These are phyloP conservation scores for Exophiala viscosa DNA, from an alignment of 2,329 filamentous ascomycete species.

Conservation along the genomic window DNA sequence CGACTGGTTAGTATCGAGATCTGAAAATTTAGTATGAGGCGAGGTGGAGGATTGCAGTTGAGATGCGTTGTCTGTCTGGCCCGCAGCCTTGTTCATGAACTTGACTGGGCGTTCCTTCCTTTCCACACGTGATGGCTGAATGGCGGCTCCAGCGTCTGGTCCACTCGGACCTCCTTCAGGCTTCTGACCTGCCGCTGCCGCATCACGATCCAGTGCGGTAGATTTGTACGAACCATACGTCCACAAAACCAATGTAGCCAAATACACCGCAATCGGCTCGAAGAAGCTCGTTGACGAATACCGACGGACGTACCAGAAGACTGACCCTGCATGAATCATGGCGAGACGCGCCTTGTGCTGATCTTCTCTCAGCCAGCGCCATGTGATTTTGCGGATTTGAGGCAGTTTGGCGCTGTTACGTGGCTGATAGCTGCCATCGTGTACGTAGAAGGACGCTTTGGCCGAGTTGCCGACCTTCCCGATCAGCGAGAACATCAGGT, in stretches of 20 bases:
- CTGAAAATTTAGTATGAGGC: background rate
- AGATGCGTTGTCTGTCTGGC: conserved; percentile 1
- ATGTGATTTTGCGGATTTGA: conserved; percentile 36
- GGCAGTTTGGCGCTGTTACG: conserved; percentile 22
- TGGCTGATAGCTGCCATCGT: conserved; percentile 26
- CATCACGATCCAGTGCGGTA: conserved; percentile 21
- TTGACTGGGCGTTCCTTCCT: conserved; percentile 17
- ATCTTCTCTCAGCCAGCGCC: conserved; percentile 50
- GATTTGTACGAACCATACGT: conserved; percentile 39
- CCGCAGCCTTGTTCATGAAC: conserved; percentile 17
- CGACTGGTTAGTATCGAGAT: background rate
- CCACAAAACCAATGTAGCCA: conserved; percentile 49
- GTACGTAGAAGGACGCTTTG: conserved; percentile 24
- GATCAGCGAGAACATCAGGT: conserved; percentile 29
- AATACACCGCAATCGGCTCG: conserved; percentile 45
- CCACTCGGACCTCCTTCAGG: conserved; percentile 22
- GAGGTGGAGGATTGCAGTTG: background rate
- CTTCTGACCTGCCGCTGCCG: conserved; percentile 13
- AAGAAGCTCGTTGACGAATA: conserved; percentile 49
- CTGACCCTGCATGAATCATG: conserved; percentile 52
- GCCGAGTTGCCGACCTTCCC: conserved; percentile 22
- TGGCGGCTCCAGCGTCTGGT: conserved; percentile 16
- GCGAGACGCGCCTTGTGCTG: conserved; percentile 56
- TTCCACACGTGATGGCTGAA: conserved; percentile 24
- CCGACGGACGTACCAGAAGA: conserved; percentile 52